Percentiles rank a stretch among this genome's conserved stretches.
These are phyloP conservation scores for Colletotrichum chlorophyti DNA, from an alignment of 2,329 filamentous ascomycete genomes.

Conservation along the genomic window DNA sequence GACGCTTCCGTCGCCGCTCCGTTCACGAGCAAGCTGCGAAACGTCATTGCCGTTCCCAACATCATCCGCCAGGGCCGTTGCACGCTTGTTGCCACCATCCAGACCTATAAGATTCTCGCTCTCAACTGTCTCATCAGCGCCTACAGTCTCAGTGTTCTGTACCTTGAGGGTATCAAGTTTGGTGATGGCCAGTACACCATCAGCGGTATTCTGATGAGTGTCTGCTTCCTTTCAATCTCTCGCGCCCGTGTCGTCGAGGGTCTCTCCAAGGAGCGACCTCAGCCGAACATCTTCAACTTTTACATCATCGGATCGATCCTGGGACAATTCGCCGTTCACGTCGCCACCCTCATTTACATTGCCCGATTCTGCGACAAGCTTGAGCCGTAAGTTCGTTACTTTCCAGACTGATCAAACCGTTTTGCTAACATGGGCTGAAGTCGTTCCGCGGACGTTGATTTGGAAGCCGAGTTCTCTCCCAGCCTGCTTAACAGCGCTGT, in stretches of 20 bases:
- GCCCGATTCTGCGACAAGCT: constrained; percentile 85
- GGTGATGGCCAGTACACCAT: constrained; percentile 98
- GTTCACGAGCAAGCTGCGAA: constrained; percentile 96
- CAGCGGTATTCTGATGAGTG: constrained; percentile 99
- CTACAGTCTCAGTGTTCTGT: constrained; percentile 95
- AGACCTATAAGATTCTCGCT: constrained; percentile 99
- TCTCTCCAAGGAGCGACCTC: constrained; percentile 93
- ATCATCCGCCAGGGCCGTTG: constrained; percentile 98
- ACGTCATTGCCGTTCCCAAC: constrained; percentile 96
- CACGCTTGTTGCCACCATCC: constrained; percentile 96
- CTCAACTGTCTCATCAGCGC: constrained; percentile 98
- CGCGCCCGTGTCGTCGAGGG: constrained; percentile 94
- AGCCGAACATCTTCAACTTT: constrained; percentile 98
- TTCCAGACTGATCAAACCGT: not conserved
- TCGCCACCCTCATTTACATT: constrained; percentile 92
- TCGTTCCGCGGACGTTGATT: constrained; percentile 71
- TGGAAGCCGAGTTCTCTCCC: constrained; percentile 93
- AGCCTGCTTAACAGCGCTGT: constrained; percentile 96
- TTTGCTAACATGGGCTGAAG: constrained; percentile 42
- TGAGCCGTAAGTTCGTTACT: constrained; percentile 73
- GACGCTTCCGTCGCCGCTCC: constrained; percentile 97
- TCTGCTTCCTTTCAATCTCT: constrained; percentile 99
- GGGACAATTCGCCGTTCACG: constrained; percentile 96
- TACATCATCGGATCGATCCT: constrained; percentile 99
- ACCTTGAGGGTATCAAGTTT: constrained; percentile 98